phyloP scores from a whole-genome alignment of 2,329 filamentous ascomycete genomes.

The Aspergillus awamori region DNA sequence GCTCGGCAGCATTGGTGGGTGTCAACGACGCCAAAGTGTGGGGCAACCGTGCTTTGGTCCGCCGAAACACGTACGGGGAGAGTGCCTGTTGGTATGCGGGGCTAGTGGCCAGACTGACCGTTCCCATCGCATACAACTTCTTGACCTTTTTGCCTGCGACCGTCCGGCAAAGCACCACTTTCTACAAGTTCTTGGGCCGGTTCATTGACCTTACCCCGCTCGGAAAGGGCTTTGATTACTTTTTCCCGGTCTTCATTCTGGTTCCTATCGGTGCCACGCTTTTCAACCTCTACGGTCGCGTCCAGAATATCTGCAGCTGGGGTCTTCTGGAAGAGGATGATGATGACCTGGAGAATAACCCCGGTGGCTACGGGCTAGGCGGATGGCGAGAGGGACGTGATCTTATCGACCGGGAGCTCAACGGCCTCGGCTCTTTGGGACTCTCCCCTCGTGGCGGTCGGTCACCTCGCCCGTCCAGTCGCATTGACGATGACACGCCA shows the following conservation, averaged over 20 bases:
- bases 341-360: constrained; percentile 62
- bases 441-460: constrained; percentile 40
- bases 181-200: constrained; percentile 82
- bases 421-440: constrained; percentile 58
- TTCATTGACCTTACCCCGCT: constrained; percentile 82
- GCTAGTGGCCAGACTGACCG: constrained; percentile 87
- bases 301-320: constrained; percentile 77
- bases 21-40: constrained; percentile 96
- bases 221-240: constrained; percentile 79
- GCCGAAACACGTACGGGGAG: constrained; percentile 87
- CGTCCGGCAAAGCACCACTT: constrained; percentile 76
- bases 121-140: constrained; percentile 95
- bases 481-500: constrained; percentile 28
- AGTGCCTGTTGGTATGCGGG: constrained; percentile 95
- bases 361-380: constrained; percentile 70
- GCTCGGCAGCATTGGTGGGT: constrained; percentile 79
- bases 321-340: constrained; percentile 77
- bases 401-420: constrained; percentile 83
- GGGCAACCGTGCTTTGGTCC: constrained; percentile 89
- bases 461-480: constrained; percentile 32
- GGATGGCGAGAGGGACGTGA: constrained; percentile 91
- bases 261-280: constrained; percentile 81
- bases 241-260: constrained; percentile 87
- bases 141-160: constrained; percentile 78
- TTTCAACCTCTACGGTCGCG: constrained; percentile 85